Conservation (phyloP, 1,284 basidiomycete species). For the Stereum hirsutum region DNA sequence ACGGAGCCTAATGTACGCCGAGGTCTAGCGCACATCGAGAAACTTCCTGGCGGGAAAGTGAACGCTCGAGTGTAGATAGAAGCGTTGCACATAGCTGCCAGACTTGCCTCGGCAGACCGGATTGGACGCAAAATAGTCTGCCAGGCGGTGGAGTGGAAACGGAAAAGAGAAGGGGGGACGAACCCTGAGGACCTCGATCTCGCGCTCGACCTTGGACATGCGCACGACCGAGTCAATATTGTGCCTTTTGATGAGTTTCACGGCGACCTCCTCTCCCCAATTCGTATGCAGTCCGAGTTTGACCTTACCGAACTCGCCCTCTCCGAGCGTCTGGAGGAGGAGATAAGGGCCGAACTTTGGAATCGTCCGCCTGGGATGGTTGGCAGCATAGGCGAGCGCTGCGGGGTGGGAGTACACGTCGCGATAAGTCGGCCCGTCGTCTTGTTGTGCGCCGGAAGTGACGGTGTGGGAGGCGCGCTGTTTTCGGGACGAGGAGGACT, state of each 20-base stretch:
- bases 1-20: too few species aligned
- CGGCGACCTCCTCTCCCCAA: slow-evolving; percentile 98
- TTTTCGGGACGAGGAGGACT: slow-evolving; percentile 29
- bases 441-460: slow-evolving; percentile 33
- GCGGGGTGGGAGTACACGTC: slow-evolving; percentile 83
- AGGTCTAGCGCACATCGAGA: too few species aligned
- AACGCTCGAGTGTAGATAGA: too few species aligned
- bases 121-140: too few species aligned
- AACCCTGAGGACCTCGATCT: slow-evolving; percentile 95
- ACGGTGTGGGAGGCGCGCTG: slow-evolving; percentile 46
- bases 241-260: slow-evolving; percentile 93
- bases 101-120: too few species aligned
- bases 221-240: slow-evolving; percentile 84
- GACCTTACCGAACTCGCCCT: slow-evolving; percentile 99
- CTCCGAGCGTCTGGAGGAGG: slow-evolving; percentile 91
- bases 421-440: slow-evolving; percentile 39
- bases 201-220: slow-evolving; percentile 94
- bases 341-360: slow-evolving; percentile 94
- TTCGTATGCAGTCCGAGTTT: slow-evolving; percentile 93
- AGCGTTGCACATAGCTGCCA: too few species aligned
- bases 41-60: too few species aligned
- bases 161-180: slow-evolving; percentile 20
- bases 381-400: slow-evolving; percentile 75
- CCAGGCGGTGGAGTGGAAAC: too few species aligned
- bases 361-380: slow-evolving; percentile 78